These are phyloP conservation scores for Morella rubra DNA, from an alignment of 306 rosid genomes.

Conservation along the genomic window DNA sequence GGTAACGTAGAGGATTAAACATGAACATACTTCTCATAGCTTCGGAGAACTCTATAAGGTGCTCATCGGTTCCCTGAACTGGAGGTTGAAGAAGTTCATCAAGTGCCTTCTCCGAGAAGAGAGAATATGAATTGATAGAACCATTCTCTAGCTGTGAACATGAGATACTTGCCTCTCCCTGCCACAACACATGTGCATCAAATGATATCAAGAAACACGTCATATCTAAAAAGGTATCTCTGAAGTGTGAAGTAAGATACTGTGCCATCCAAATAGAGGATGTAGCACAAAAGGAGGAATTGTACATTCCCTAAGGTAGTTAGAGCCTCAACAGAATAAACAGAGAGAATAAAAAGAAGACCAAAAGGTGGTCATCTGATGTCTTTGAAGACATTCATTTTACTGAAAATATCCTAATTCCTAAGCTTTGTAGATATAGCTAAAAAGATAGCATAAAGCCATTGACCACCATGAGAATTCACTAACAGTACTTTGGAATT, in stretches of 20 bases:
- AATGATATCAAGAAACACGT: slow-evolving; percentile 14
- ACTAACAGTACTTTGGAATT: not conserved
- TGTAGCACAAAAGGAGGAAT: not conserved
- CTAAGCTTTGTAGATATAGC: not conserved
- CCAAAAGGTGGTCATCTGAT: not conserved
- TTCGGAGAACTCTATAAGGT: slow-evolving; percentile 95
- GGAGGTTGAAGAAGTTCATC: slow-evolving; percentile 76
- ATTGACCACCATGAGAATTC: not conserved
- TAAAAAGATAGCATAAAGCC: not conserved
- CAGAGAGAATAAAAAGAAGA: not conserved
- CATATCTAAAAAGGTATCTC: slow-evolving; percentile 16
- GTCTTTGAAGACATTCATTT: not conserved
- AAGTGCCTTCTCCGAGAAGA: slow-evolving; percentile 71
- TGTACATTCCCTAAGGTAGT: not conserved
- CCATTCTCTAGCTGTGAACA: slow-evolving; percentile 65
- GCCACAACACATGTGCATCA: slow-evolving; percentile 29
- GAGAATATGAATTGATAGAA: slow-evolving; percentile 56
- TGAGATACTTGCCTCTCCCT: slow-evolving; percentile 59
- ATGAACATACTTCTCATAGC: slow-evolving; percentile 80
- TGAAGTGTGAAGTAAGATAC: not conserved
- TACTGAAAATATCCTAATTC: not conserved
- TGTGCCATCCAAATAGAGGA: slow-evolving; percentile 7
- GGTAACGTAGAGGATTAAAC: slow-evolving; percentile 33
- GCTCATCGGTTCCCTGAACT: slow-evolving; percentile 72
- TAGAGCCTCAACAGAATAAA: not conserved